These are phyloP conservation scores for Posidonia oceanica DNA, from an alignment of 116 monocot species.

Conservation along the genomic window DNA sequence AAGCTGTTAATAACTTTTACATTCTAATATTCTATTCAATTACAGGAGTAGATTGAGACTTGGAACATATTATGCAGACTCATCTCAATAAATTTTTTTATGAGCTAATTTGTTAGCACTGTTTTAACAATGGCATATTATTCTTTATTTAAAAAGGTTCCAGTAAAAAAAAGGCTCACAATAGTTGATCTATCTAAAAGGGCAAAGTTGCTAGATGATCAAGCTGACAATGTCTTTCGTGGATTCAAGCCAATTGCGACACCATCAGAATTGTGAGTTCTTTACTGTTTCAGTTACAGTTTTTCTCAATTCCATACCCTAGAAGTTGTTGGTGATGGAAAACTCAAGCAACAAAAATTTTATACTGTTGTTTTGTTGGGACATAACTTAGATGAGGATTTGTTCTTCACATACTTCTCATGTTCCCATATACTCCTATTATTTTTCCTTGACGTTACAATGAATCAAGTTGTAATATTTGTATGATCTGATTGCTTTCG, in stretches of 20 bases:
- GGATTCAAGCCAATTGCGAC: conserved; percentile 59
- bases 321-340: background rate
- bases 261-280: conserved; percentile 64
- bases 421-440: background rate
- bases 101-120: background rate
- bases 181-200: conserved; percentile 56
- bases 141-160: background rate
- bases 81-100: no score
- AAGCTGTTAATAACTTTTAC: no score
- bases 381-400: background rate
- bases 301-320: background rate
- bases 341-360: background rate
- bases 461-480: background rate
- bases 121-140: background rate
- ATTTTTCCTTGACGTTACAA: background rate
- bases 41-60: background rate
- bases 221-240: conserved; percentile 51
- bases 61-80: background rate
- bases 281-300: background rate
- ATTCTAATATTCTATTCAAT: no score
- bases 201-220: conserved; percentile 59
- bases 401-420: conserved; percentile 3
- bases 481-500: background rate
- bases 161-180: conserved; percentile 45
- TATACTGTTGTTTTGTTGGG: background rate